These are phyloP conservation scores for Echinosophora koreensis DNA, from an alignment of 306 rosid genomes.

Conservation along the genomic window DNA sequence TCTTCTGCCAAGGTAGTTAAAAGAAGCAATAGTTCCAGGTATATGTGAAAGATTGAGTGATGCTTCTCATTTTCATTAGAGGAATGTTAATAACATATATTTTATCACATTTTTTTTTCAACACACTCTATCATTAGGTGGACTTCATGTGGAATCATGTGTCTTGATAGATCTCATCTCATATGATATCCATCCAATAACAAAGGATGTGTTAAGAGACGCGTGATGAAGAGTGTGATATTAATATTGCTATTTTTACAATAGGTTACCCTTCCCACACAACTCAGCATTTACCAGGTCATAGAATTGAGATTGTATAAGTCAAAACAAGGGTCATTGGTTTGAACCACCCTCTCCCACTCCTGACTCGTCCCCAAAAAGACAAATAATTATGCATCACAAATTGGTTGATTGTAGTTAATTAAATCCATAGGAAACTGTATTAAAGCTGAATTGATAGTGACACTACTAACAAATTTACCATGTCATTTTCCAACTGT, in stretches of 20 bases:
- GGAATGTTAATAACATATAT: no score
- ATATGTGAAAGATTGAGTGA: no score
- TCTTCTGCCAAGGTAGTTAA: slow-evolving; percentile 16
- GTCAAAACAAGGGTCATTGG: slow-evolving; percentile 31
- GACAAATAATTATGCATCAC: slow-evolving; percentile 10
- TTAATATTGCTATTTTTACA: no score
- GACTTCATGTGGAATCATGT: no score
- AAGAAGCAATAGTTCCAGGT: neutral
- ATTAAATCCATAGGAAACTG: neutral
- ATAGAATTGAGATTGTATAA: neutral
- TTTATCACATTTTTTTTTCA: no score
- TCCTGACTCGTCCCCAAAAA: neutral
- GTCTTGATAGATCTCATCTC: no score
- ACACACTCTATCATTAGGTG: no score
- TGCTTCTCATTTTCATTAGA: no score
- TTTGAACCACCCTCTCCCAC: slow-evolving; percentile 8
- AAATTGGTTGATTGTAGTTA: slow-evolving; percentile 27
- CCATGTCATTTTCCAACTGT: neutral
- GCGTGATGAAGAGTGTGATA: no score
- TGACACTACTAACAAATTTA: neutral
- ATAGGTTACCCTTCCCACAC: no score
- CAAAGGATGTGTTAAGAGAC: no score
- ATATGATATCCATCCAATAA: no score
- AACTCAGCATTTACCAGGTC: neutral
- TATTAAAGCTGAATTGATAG: neutral